Base-by-base conservation (phyloP, 768 basidiomycete genomes). In the Naganishia vaughanmartiniae region DNA sequence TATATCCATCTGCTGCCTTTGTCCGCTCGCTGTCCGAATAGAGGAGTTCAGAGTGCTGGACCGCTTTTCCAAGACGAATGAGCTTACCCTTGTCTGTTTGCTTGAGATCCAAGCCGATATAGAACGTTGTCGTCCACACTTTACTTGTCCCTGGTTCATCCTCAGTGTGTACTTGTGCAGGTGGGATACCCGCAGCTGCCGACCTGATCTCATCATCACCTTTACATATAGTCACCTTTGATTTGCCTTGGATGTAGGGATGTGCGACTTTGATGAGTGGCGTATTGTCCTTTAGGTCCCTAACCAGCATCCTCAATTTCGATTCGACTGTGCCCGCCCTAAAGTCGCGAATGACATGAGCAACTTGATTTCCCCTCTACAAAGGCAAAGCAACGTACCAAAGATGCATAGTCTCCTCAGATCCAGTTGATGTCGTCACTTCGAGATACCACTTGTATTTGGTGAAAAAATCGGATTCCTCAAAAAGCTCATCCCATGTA, bases 251-350 rank as follows among this genome's bases (percentile, higher is more conserved):
- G 82, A 91, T 86, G 83, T 92, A 96, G 39, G 96, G 96, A 83
- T 98, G 96, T 56, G 93, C 94, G 70, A 93, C 84, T 68, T 88
- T 87, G 76, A 99, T 85, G 69, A 91, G 89, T 72, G 97, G 96
- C 75, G 93, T 92, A 75, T 89, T 91, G 84, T 98, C 95, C 65
- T 76, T 72, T 66, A 99, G 88, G 83, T 96, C 96, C 89, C 95
- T 94, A 67, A 99, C 93, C 33, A 99, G 86, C 81, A 93, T 93
- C 54, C 96, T 89, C 84, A 98, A 86, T 76, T 91, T 87, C 26
- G 96, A 97, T 83, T 99, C 95, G 33, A 99, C 96, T n/a, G 94
- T 97, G 54, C 95, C 95, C n/a, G 93, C 83, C 88, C 89, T 89
- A 58, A 0, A 60, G 51, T 48, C 28, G 15, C 26, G 28, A 66